These are phyloP conservation scores for Ceratocystis colombiana DNA, from an alignment of 2,329 filamentous ascomycete species.

Conservation along the genomic window DNA sequence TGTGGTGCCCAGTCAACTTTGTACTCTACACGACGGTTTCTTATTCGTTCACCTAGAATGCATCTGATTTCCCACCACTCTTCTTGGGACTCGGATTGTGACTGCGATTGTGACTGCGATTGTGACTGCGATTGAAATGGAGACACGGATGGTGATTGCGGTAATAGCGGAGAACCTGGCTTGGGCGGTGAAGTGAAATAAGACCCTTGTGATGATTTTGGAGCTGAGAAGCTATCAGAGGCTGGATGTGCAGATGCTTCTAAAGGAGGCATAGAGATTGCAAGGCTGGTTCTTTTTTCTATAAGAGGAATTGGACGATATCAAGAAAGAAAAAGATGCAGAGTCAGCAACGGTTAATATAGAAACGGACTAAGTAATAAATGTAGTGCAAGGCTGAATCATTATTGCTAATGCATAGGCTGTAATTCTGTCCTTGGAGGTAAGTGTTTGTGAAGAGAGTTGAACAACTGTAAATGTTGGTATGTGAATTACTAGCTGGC, in stretches of 20 bases:
- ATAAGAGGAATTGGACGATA: not conserved
- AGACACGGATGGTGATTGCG: not conserved
- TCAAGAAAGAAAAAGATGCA: not conserved
- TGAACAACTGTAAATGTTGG: not conserved
- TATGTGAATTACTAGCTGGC: not conserved
- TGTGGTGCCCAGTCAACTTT: slow-evolving; percentile 25
- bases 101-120: not conserved
- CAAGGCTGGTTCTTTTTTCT: not conserved
- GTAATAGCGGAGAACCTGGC: not conserved
- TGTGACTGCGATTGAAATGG: not conserved
- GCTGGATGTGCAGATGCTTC: not conserved
- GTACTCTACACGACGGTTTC: slow-evolving; percentile 19
- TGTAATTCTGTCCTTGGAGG: not conserved
- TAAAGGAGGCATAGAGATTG: slow-evolving; percentile 14
- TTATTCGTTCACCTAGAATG: slow-evolving; percentile 19
- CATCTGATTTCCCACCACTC: slow-evolving; percentile 24
- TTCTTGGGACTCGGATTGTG: slow-evolving; percentile 11
- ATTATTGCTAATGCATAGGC: not conserved
- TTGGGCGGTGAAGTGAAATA: slow-evolving; percentile 2
- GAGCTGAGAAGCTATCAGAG: slow-evolving; percentile 3
- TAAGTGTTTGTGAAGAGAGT: not conserved
- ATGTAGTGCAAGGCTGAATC: not conserved
- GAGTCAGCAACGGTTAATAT: not conserved
- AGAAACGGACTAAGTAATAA: not conserved
- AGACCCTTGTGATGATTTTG: not conserved